Evolutionary conservation across 352 stramenopile genomes (phyloP).

Genomic region (Pythium rhizo-oryzae): DNA sequence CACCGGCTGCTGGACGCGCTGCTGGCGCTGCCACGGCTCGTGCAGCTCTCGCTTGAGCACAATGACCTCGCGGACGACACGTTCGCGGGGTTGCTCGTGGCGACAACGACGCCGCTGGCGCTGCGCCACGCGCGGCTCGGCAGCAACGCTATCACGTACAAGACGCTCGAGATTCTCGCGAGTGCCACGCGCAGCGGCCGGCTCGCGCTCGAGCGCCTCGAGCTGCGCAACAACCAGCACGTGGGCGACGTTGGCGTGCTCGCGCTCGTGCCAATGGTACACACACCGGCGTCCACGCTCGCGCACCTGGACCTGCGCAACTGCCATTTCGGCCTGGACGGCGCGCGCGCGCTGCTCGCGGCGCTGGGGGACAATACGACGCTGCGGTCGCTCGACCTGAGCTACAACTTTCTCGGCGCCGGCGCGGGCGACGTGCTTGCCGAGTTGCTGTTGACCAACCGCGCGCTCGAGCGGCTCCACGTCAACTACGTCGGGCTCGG

Average conservation of each 20-base stretch:
- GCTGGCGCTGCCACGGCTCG: slow-evolving; percentile 38
- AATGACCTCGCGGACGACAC: slow-evolving; percentile 77
- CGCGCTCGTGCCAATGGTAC: slow-evolving; percentile 65
- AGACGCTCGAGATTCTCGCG: slow-evolving; percentile 49
- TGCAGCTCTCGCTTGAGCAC: slow-evolving; percentile 68
- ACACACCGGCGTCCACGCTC: slow-evolving; percentile 26
- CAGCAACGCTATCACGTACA: slow-evolving; percentile 59
- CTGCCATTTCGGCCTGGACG: slow-evolving; percentile 72
- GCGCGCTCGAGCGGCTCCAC: slow-evolving; percentile 48
- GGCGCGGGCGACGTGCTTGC: slow-evolving; percentile 68
- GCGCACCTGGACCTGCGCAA: slow-evolving; percentile 68
- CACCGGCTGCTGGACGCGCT: slow-evolving; percentile 45
- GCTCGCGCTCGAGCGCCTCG: slow-evolving; percentile 52
- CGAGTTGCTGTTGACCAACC: slow-evolving; percentile 62
- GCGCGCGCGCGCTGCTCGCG: slow-evolving; percentile 53
- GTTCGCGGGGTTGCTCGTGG: slow-evolving; percentile 30
- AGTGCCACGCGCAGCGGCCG: slow-evolving; percentile 50
- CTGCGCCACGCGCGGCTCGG: slow-evolving; percentile 64
- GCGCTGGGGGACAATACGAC: slow-evolving; percentile 56
- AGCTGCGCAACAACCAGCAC: slow-evolving; percentile 70
- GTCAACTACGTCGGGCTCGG: slow-evolving; percentile 71
- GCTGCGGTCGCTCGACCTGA: slow-evolving; percentile 62
- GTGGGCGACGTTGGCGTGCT: slow-evolving; percentile 64
- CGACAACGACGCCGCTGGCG: slow-evolving; percentile 32
- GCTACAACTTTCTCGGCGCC: slow-evolving; percentile 75